These are phyloP conservation scores for Candida michaelii DNA, from an alignment of 805 yeast genomes.

Conservation along the genomic window DNA sequence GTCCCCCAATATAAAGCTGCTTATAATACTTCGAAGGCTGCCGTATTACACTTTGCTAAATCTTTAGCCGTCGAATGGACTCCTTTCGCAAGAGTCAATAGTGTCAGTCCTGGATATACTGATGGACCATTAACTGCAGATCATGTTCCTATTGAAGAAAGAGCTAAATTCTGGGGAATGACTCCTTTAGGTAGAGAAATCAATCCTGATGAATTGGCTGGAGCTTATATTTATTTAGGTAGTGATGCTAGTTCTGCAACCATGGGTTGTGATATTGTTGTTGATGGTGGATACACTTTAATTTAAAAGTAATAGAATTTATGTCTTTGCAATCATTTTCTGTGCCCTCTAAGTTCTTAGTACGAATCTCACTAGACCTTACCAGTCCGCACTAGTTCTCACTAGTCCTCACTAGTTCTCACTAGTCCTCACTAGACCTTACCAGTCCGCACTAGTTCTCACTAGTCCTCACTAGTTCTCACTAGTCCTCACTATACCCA, in stretches of 20 bases:
- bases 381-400: too few species aligned
- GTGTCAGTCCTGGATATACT: conserved; percentile 38
- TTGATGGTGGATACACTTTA: conserved; percentile 47
- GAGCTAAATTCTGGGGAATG: conserved; percentile 40
- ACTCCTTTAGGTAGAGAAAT: conserved; percentile 48
- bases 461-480: neutral
- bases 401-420: too few species aligned
- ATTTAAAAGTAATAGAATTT: conserved; percentile 3
- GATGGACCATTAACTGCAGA: conserved; percentile 18
- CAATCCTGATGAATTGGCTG: conserved; percentile 41
- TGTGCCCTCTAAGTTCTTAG: too few species aligned
- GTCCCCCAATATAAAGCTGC: conserved; percentile 42
- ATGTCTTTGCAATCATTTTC: too few species aligned
- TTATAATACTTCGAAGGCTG: conserved; percentile 44
- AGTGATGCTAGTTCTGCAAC: conserved; percentile 44
- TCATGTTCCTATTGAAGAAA: conserved; percentile 34
- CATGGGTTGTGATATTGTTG: conserved; percentile 45
- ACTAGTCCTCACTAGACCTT: too few species aligned
- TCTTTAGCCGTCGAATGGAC: conserved; percentile 45
- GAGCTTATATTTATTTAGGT: conserved; percentile 46
- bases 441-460: too few species aligned
- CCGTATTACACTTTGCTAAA: conserved; percentile 35
- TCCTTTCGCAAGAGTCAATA: conserved; percentile 39
- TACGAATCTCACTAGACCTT: too few species aligned
- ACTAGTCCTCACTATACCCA: neutral